A percentile compares a stretch with the other conserved stretches of the same genome.
These are phyloP conservation scores for Populus deltoides DNA, from an alignment of 345 rosid genomes.

Conservation along the genomic window DNA sequence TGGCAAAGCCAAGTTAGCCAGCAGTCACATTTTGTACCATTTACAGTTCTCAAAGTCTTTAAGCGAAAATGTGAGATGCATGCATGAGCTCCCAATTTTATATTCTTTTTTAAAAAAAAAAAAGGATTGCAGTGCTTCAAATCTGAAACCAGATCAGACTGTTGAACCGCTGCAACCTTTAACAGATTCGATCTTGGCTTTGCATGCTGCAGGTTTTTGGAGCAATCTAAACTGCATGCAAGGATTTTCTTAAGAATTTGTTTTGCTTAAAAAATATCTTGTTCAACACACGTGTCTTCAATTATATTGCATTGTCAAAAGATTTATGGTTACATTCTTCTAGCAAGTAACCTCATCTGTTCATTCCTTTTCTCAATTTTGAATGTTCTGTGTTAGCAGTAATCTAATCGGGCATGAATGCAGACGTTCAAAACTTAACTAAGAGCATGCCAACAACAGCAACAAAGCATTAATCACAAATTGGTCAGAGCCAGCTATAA, in stretches of 20 bases:
- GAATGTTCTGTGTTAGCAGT: background rate
- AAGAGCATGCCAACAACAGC: background rate
- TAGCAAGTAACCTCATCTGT: no score
- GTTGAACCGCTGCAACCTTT: conserved; percentile 25
- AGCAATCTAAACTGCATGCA: conserved; percentile 22
- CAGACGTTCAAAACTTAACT: background rate
- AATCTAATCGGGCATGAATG: background rate
- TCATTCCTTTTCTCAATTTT: background rate
- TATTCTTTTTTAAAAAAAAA: background rate
- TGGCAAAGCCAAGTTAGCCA: background rate
- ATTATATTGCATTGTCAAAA: background rate
- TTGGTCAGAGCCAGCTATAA: background rate
- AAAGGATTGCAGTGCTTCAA: conserved; percentile 12
- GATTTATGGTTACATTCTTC: no score
- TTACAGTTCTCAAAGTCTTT: background rate
- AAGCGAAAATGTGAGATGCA: background rate
- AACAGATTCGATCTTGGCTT: conserved; percentile 13
- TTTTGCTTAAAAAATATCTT: conserved; percentile 1
- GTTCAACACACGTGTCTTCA: background rate
- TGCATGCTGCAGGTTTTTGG: conserved; percentile 21
- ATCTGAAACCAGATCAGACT: conserved; percentile 11
- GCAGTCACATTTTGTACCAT: background rate
- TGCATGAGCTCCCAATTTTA: background rate
- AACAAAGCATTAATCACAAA: no score
- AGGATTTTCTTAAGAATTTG: conserved; percentile 13